Evolutionary conservation across 225 moss, liverwort and hornwort species (phyloP).

Genomic region (Sphagnum tenellum): DNA sequence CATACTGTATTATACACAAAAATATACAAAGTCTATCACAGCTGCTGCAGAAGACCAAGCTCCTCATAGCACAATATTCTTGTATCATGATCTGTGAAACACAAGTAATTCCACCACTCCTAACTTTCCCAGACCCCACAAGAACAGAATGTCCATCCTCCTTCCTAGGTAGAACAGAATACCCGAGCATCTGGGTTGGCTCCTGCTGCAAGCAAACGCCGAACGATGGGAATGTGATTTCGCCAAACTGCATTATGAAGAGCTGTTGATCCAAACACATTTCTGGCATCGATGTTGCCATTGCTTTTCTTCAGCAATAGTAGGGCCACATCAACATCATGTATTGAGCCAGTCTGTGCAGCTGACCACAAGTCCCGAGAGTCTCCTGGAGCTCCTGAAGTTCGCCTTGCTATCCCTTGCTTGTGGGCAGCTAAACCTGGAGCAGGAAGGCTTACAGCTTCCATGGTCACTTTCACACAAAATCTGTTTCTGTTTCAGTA

Average conservation of each 20-base stretch:
- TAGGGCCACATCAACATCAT: constrained; percentile 65
- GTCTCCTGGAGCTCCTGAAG: constrained; percentile 12
- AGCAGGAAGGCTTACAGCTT: constrained; percentile 12
- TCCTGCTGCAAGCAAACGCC: constrained; percentile 76
- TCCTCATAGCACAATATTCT: too few relatives aligned
- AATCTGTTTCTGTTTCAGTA: neutral
- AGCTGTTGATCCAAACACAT: constrained; percentile 68
- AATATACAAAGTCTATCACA: too few relatives aligned
- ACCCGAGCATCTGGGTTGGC: constrained; percentile 89
- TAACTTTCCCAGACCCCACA: too few relatives aligned
- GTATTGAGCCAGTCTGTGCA: constrained; percentile 66
- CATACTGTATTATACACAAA: too few relatives aligned
- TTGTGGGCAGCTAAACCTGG: constrained; percentile 18
- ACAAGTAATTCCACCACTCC: too few relatives aligned
- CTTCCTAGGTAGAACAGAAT: neutral
- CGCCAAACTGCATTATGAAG: constrained; percentile 92
- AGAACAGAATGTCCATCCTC: too few relatives aligned
- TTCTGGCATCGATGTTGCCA: constrained; percentile 70
- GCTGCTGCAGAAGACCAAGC: too few relatives aligned
- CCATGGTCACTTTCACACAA: constrained; percentile 23
- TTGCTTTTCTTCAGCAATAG: constrained; percentile 50
- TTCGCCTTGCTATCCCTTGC: constrained; percentile 22
- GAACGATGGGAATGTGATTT: constrained; percentile 84
- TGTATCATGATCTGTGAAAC: too few relatives aligned
- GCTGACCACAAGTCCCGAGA: constrained; percentile 65